Evolutionary conservation across 192 early-diverging fungal genomes (phyloP).

Genomic region (Mortierella alpina): DNA sequence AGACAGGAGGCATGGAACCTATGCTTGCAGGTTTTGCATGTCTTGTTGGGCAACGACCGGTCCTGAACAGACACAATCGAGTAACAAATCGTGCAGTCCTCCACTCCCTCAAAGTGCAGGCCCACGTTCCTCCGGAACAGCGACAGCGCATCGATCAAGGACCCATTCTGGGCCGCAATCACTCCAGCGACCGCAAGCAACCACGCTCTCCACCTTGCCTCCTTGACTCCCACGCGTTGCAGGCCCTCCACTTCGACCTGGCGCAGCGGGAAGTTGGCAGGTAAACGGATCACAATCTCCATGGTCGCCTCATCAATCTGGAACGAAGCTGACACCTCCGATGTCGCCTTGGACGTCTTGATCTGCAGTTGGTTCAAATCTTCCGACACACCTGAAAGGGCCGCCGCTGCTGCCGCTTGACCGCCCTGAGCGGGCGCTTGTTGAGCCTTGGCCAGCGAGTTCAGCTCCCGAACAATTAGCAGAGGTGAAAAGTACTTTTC

Average conservation of each 20-base stretch:
- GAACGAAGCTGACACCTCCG: conserved; percentile 79
- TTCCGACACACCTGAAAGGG: conserved; percentile 40
- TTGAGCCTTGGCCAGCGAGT: conserved; percentile 55
- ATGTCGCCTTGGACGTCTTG: conserved; percentile 66
- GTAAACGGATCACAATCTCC: conserved; percentile 79
- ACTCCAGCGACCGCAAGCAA: conserved; percentile 65
- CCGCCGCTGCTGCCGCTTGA: conserved; percentile 34
- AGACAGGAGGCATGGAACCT: conserved; percentile 94
- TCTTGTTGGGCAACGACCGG: conserved; percentile 86
- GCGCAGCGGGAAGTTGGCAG: conserved; percentile 74
- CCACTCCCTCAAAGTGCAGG: conserved; percentile 96
- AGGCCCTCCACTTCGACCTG: conserved; percentile 77
- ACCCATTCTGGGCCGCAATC: conserved; percentile 79
- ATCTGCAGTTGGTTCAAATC: conserved; percentile 65
- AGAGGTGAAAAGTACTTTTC: conserved; percentile 75
- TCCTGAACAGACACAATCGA: conserved; percentile 93
- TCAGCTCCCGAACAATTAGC: conserved; percentile 72
- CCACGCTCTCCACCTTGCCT: conserved; percentile 65
- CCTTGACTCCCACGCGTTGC: conserved; percentile 73
- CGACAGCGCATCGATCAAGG: conserved; percentile 81
- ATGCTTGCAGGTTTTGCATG: conserved; percentile 95
- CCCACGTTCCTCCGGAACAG: conserved; percentile 87
- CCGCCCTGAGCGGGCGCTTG: conserved; percentile 59
- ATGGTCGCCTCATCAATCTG: conserved; percentile 82
- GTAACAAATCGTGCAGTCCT: conserved; percentile 98